These are phyloP conservation scores for Noccaea caerulescens DNA, from an alignment of 345 rosid genomes.

Conservation along the genomic window DNA sequence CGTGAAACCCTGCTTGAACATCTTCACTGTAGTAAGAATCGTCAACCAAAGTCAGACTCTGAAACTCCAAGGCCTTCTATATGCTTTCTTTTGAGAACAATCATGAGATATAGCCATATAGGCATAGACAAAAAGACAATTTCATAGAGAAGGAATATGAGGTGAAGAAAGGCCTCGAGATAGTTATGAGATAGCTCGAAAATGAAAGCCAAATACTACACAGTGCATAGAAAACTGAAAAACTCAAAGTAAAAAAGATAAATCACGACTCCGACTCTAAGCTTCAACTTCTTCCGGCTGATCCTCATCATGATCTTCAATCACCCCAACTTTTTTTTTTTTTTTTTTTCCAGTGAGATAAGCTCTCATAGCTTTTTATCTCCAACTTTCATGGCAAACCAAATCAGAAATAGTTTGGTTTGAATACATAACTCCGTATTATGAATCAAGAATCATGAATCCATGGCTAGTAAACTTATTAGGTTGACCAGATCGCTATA, in stretches of 20 bases:
- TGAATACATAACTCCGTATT: too few species aligned
- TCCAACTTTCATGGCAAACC: too few species aligned
- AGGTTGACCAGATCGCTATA: too few species aligned
- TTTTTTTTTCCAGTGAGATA: too few species aligned
- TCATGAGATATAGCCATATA: not conserved
- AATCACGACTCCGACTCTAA: conserved; percentile 1
- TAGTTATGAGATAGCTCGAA: conserved; percentile 2
- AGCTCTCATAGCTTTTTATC: too few species aligned
- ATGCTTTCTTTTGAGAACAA: conserved; percentile 47
- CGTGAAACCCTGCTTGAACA: conserved; percentile 40
- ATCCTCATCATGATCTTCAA: not conserved
- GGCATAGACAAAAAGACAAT: not conserved
- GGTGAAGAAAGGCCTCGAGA: conserved; percentile 1
- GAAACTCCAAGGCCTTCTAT: conserved; percentile 72
- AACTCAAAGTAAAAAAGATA: conserved; percentile 1
- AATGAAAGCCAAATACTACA: not conserved
- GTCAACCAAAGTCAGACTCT: conserved; percentile 43
- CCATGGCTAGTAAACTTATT: too few species aligned
- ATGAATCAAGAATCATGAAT: too few species aligned
- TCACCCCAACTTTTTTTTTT: too few species aligned
- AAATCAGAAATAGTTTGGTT: too few species aligned
- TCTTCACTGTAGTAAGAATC: conserved; percentile 60
- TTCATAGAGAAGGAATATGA: not conserved
- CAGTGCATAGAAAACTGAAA: not conserved
- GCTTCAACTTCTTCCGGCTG: not conserved